phyloP scores from a whole-genome alignment of 768 basidiomycete genomes.

The Trametes punicea region DNA sequence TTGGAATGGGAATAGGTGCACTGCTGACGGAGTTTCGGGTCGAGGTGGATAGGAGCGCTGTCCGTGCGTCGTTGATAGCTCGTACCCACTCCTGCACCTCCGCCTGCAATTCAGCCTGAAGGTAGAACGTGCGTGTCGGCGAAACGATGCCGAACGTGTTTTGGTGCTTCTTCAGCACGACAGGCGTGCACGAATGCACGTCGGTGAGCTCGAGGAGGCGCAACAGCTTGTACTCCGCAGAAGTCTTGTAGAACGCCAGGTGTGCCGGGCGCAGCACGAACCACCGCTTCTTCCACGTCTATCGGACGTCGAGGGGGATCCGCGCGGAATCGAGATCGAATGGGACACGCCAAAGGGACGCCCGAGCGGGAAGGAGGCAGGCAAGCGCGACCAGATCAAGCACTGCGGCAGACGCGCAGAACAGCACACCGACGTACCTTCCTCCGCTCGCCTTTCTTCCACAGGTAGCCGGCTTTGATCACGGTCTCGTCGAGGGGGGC shows the following conservation, averaged over 20 bases:
- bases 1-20: slow-evolving; percentile 52
- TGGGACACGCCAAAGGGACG: slow-evolving; percentile 11
- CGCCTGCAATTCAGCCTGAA: slow-evolving; percentile 68
- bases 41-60: slow-evolving; percentile 58
- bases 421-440: slow-evolving; percentile 59
- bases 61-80: slow-evolving; percentile 75
- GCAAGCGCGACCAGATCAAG: slow-evolving; percentile 11
- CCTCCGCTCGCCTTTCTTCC: slow-evolving; percentile 95
- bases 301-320: slow-evolving; percentile 12
- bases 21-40: slow-evolving; percentile 52
- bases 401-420: background rate
- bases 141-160: slow-evolving; percentile 93
- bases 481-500: slow-evolving; percentile 63
- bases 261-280: slow-evolving; percentile 92
- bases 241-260: slow-evolving; percentile 94
- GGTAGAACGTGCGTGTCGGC: slow-evolving; percentile 84
- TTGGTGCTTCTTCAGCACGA: slow-evolving; percentile 83
- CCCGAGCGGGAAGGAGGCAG: background rate
- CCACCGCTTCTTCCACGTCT: slow-evolving; percentile 99
- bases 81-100: slow-evolving; percentile 83
- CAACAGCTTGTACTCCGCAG: slow-evolving; percentile 90
- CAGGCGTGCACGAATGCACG: slow-evolving; percentile 85
- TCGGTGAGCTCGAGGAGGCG: slow-evolving; percentile 83
- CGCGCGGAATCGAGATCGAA: slow-evolving; percentile 6
- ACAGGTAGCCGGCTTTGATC: slow-evolving; percentile 89